These are phyloP conservation scores for Bruguiera hainesii DNA, from an alignment of 441 rosid species.

Conservation along the genomic window DNA sequence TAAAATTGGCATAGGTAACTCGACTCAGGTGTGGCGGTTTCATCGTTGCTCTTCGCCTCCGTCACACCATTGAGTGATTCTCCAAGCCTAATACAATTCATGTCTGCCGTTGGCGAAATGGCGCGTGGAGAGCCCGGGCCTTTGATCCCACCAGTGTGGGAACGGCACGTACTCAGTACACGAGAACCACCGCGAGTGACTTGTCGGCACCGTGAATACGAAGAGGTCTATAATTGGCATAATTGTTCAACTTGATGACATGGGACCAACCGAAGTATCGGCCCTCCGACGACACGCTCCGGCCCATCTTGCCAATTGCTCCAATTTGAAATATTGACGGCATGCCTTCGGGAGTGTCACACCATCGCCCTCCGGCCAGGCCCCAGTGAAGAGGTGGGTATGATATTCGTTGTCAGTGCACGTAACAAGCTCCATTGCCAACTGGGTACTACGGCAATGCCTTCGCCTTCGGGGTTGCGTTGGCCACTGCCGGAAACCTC, in stretches of 20 bases:
- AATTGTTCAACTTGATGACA: constrained; percentile 4
- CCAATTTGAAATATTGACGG: constrained; percentile 41
- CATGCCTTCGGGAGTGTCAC: constrained; percentile 53
- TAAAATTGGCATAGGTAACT: constrained; percentile 27
- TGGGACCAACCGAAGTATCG: constrained; percentile 28
- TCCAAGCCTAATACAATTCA: constrained; percentile 35
- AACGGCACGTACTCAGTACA: constrained; percentile 35
- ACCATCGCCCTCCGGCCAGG: constrained; percentile 40
- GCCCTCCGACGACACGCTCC: constrained; percentile 29
- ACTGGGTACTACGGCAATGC: constrained; percentile 43
- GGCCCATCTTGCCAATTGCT: constrained; percentile 12
- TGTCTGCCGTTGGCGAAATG: constrained; percentile 34
- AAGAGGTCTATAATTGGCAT: neutral
- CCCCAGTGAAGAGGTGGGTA: constrained; percentile 39
- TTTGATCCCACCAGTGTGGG: constrained; percentile 38
- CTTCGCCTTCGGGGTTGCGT: constrained; percentile 14
- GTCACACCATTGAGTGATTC: constrained; percentile 44
- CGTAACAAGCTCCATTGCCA: constrained; percentile 34
- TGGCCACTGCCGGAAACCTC: constrained; percentile 3
- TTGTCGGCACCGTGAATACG: constrained; percentile 35
- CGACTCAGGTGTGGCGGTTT: constrained; percentile 49
- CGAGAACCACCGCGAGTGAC: constrained; percentile 29
- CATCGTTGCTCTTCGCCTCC: constrained; percentile 35
- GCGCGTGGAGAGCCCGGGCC: constrained; percentile 28
- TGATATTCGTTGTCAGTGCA: constrained; percentile 32